Evolutionary conservation across 306 rosid species (phyloP).

Genomic region (Cucumis cinereus): DNA sequence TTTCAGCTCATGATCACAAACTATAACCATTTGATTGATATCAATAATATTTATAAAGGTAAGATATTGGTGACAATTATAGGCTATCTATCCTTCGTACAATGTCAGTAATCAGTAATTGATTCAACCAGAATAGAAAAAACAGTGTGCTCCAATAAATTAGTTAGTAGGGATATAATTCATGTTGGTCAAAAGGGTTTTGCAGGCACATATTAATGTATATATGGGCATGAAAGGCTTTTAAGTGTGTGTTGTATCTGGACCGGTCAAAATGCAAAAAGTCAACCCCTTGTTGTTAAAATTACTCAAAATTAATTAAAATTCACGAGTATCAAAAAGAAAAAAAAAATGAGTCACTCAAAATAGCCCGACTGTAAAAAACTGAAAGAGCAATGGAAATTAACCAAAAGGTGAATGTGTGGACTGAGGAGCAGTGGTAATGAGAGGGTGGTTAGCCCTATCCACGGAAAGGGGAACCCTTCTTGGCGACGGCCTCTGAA

Average conservation of each 20-base stretch:
- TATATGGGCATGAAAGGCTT: neutral
- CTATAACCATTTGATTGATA: neutral
- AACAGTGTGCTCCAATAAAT: neutral
- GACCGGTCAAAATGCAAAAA: neutral
- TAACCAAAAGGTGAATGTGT: neutral
- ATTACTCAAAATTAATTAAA: neutral
- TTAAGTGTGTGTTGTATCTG: neutral
- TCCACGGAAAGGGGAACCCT: neutral
- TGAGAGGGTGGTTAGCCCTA: neutral
- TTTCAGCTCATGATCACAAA: neutral
- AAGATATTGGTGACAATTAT: neutral
- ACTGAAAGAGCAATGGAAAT: neutral
- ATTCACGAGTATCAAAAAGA: too few species aligned
- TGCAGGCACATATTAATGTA: neutral
- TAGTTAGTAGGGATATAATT: neutral
- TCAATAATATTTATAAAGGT: neutral
- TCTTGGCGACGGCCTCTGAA: conserved; percentile 2
- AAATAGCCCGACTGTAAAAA: neutral
- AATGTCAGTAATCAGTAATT: neutral
- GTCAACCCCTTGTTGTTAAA: neutral
- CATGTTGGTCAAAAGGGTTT: conserved; percentile 1
- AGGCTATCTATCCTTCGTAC: neutral
- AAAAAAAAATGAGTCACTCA: neutral
- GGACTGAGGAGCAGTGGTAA: neutral
- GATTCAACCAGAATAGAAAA: neutral